Evolutionary conservation across 2,329 filamentous ascomycete species (phyloP).

Genomic region (Magnaporthales sp.): DNA sequence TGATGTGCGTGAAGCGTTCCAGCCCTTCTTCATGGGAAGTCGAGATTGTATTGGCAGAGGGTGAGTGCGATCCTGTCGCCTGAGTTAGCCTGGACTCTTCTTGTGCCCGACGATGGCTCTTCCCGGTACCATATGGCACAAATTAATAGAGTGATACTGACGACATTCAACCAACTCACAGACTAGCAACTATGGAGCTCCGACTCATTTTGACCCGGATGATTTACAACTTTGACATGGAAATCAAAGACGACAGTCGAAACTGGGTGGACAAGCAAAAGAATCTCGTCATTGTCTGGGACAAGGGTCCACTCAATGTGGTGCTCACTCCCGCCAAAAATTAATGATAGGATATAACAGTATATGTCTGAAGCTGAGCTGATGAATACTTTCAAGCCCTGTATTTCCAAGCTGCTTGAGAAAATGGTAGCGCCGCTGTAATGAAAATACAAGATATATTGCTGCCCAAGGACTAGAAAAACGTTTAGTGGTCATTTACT

Average conservation of each 20-base stretch:
- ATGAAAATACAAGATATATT: too few relatives aligned
- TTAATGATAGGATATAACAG: background rate
- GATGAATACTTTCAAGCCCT: too few relatives aligned
- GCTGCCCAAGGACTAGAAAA: too few relatives aligned
- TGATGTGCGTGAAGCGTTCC: slow-evolving; percentile 28
- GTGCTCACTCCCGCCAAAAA: background rate
- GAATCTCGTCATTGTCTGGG: background rate
- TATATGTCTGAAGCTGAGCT: too few relatives aligned
- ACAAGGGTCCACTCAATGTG: background rate
- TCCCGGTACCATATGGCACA: background rate
- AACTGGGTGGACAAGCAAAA: background rate
- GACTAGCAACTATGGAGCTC: background rate
- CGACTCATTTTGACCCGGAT: background rate
- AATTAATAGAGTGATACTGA: background rate
- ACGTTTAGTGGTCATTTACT: too few relatives aligned
- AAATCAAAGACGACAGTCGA: background rate
- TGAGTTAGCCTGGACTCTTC: background rate
- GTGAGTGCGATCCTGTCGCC: background rate
- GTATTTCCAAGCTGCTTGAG: too few relatives aligned
- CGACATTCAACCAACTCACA: background rate
- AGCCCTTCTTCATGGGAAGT: slow-evolving; percentile 10
- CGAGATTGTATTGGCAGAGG: slow-evolving; percentile 11
- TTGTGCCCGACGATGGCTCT: background rate
- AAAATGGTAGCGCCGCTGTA: too few relatives aligned
- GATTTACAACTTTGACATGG: background rate